phyloP scores from a whole-genome alignment of 2,329 filamentous ascomycete genomes.

The Trichoderma citrinoviride region DNA sequence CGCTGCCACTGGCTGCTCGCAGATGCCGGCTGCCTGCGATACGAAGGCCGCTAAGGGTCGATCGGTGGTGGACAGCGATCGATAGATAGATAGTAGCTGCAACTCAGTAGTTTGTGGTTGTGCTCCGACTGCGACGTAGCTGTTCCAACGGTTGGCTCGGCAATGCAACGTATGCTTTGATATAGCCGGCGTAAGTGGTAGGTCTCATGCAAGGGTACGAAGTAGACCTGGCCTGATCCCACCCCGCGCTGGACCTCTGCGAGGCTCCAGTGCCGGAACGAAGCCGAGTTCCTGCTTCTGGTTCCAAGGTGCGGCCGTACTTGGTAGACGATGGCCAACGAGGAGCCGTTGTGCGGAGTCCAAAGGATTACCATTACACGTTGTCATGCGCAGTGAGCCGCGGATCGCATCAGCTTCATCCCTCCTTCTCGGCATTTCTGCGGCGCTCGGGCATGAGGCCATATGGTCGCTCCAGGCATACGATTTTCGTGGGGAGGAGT shows the following conservation, averaged over 20 bases:
- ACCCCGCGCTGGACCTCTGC: neutral
- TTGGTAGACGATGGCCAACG: neutral
- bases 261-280: neutral
- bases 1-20: neutral
- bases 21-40: neutral
- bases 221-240: too few relatives aligned
- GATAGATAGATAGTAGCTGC: neutral
- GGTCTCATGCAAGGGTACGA: neutral
- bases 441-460: neutral
- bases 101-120: neutral
- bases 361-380: conserved; percentile 7
- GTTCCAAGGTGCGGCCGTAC: neutral
- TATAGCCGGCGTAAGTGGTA: neutral
- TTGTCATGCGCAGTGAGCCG: neutral
- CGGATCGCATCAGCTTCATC: neutral
- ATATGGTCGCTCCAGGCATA: neutral
- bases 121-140: neutral
- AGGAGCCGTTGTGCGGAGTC: conserved; percentile 4
- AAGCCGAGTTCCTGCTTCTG: neutral
- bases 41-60: neutral
- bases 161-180: conserved; percentile 4
- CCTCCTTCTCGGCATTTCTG: conserved; percentile 15
- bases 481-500: neutral
- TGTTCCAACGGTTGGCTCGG: neutral
- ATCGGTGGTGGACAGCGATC: neutral